Evolutionary conservation across 2,329 filamentous ascomycete species (phyloP), one percentile per base, ranked within the genome.

Genomic region (Talaromyces sp.): DNA sequence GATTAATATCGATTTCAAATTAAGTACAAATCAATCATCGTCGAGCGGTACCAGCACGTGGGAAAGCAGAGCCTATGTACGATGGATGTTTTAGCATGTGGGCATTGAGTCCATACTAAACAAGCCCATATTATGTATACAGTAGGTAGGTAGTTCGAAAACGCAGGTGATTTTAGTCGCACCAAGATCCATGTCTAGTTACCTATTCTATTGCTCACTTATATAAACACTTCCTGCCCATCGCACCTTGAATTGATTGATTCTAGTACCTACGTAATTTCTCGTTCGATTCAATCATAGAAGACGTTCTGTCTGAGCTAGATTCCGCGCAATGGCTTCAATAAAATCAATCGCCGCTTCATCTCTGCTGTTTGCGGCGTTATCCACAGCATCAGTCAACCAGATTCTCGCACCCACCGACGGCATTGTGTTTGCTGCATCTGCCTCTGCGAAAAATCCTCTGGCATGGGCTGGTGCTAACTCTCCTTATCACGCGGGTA

Each of bases 401-500:
- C 35, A 28, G 10, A 8, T 56, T 22, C 53, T 48, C 25, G 43
- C 53, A 9, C 53, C 53, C 19, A 15, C 21, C 9, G 35, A 56
- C 21, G 43, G 40, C 17, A 43, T 56, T 15, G 43, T 48, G 4
- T 40, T 50, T 15, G n/a, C 43, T 2, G n/a, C 33, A 3, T 50
- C 53, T 28, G 13, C 41, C 7, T 56, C 53, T 48, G 53, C 53
- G 21, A 39, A 50, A 21, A n/a, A 77, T 59, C 78, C 80, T 8
- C 68, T 82, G 53, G 66, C 75, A 41, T 79, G 78, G 69, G 63
- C 81, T 13, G 81, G 81, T 19, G 81, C 76, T 28, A 84, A 83
- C 61, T 76, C 80, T 17, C 81, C 81, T 2, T 84, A 78, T 69
- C 78, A 76, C 61, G 73, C 78, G 31, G 80, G 80, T 80, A 66